phyloP scores from a whole-genome alignment of 345 rosid species.

The Acer yangbiense region DNA sequence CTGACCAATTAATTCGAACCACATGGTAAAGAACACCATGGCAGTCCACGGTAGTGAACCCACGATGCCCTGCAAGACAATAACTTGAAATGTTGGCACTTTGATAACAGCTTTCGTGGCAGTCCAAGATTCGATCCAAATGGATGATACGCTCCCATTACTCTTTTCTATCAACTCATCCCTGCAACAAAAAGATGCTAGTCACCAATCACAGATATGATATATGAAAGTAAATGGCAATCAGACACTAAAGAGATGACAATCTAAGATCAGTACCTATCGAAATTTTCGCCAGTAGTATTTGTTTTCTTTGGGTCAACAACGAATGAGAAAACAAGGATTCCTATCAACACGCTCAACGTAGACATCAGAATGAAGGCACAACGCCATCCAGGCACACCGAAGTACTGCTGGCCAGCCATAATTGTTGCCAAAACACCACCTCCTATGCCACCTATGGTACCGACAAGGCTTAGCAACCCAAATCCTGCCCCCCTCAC shows the following conservation, averaged over 20 bases:
- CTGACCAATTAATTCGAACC: constrained; percentile 94
- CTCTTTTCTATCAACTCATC: constrained; percentile 53
- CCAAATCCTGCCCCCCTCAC: constrained; percentile 95
- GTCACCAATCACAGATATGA: neutral
- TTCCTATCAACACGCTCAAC: constrained; percentile 69
- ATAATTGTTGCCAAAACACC: constrained; percentile 92
- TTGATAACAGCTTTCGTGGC: constrained; percentile 76
- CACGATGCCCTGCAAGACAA: constrained; percentile 84
- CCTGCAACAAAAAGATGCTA: constrained; percentile 38
- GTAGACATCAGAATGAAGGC: constrained; percentile 91
- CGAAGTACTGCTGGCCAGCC: constrained; percentile 84
- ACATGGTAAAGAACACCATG: constrained; percentile 94
- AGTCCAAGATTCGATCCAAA: constrained; percentile 74
- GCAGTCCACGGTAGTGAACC: constrained; percentile 97
- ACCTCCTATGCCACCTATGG: constrained; percentile 91
- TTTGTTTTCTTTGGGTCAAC: constrained; percentile 63
- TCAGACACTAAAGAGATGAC: neutral
- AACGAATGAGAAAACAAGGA: constrained; percentile 76
- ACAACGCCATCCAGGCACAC: constrained; percentile 87
- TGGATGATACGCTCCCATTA: constrained; percentile 35
- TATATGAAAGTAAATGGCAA: neutral
- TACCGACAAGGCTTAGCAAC: constrained; percentile 74
- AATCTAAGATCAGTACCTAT: constrained; percentile 33
- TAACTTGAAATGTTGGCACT: constrained; percentile 82
- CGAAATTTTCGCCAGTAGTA: constrained; percentile 19